Evolutionary conservation across 1,284 basidiomycete genomes (phyloP).

Genomic region (Cutaneotrichosporon sp.): DNA sequence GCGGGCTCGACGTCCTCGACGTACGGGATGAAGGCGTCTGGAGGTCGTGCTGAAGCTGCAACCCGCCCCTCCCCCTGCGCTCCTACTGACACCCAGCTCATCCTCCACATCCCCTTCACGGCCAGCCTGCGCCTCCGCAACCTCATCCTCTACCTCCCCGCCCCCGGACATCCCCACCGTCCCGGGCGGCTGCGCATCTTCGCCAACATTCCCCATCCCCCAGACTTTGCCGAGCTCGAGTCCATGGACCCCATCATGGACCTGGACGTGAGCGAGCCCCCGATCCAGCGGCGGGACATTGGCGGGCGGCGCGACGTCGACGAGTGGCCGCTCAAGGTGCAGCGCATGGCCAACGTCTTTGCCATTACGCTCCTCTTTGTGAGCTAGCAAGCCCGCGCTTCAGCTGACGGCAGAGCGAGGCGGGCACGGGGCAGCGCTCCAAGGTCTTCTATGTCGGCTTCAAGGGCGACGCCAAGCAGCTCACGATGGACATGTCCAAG

Average conservation of each 20-base stretch:
- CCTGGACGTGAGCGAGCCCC: constrained; percentile 41
- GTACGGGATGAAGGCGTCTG: no score
- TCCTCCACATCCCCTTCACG: constrained; percentile 52
- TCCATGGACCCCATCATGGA: constrained; percentile 51
- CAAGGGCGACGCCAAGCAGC: constrained; percentile 49
- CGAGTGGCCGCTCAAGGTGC: constrained; percentile 54
- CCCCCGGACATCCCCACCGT: constrained; percentile 47
- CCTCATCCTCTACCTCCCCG: constrained; percentile 47
- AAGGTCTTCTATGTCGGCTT: constrained; percentile 47
- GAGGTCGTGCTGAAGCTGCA: no score
- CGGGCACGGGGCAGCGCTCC: constrained; percentile 32
- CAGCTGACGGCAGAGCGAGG: constrained; percentile 37
- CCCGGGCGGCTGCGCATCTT: constrained; percentile 45
- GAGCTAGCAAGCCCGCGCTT: constrained; percentile 13
- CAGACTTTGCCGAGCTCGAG: constrained; percentile 51
- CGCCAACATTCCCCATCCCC: constrained; percentile 47
- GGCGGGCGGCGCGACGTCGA: constrained; percentile 51
- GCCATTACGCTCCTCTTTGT: constrained; percentile 51
- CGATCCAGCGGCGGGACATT: constrained; percentile 29
- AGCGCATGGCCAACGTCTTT: constrained; percentile 52
- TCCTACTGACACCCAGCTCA: constrained; percentile 42
- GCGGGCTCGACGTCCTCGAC: no score
- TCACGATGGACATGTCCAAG: constrained; percentile 49
- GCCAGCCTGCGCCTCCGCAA: constrained; percentile 49
- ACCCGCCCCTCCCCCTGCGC: no score